These are phyloP conservation scores for Odonthalia washingtoniensis DNA, from an alignment of 31 red algal genomes.

Conservation along the genomic window DNA sequence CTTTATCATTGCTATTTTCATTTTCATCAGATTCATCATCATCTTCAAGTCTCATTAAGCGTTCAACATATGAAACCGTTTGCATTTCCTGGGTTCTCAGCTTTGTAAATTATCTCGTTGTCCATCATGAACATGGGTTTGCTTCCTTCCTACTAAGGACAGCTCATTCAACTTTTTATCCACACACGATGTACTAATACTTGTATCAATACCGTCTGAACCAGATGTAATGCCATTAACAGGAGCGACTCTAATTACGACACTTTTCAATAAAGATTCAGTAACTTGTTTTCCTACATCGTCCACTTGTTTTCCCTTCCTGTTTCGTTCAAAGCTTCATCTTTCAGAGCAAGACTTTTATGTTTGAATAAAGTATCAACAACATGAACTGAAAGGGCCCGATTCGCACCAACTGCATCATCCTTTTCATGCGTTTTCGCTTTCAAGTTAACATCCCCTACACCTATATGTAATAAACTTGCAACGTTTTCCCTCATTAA, in stretches of 20 bases:
- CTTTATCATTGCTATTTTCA: too few species aligned
- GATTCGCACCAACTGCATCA: conserved; percentile 90
- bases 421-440: conserved; percentile 99
- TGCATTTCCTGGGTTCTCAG: too few species aligned
- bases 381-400: conserved; percentile 84
- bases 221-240: conserved; percentile 36
- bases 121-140: conserved; percentile 80
- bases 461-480: conserved; percentile 51
- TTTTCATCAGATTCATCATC: too few species aligned
- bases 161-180: conserved; percentile 76
- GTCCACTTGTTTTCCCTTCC: background rate
- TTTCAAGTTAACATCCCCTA: conserved; percentile 88
- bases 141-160: conserved; percentile 68
- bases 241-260: conserved; percentile 22
- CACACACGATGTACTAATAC: conserved; percentile 35
- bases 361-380: conserved; percentile 65
- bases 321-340: background rate
- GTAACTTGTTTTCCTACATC: conserved; percentile 12
- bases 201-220: background rate
- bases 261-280: conserved; percentile 37
- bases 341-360: background rate
- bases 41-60: too few species aligned
- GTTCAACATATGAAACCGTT: too few species aligned
- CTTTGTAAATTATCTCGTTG: conserved; percentile 85
- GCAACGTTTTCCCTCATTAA: conserved; percentile 88